Percentiles rank a stretch among this genome's conserved stretches.
Conservation (phyloP, 2,329 filamentous ascomycete genomes). For the Talaromyces sp. region DNA sequence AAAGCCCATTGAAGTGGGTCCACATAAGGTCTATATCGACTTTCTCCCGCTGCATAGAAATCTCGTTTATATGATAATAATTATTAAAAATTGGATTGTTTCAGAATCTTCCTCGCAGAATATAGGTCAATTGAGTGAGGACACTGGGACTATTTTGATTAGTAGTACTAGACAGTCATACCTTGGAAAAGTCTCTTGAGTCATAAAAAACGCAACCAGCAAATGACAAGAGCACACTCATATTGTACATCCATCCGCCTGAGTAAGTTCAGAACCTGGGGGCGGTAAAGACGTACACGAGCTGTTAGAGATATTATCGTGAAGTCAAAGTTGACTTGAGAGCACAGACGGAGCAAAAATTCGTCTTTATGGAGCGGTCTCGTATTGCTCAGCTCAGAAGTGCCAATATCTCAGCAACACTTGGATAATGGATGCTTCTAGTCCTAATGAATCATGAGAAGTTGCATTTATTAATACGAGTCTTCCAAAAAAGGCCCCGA, state of each 20-base stretch:
- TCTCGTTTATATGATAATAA: conserved; percentile 41
- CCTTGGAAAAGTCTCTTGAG: not conserved
- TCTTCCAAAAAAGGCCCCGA: not conserved
- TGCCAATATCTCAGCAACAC: not conserved
- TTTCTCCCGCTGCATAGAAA: conserved; percentile 40
- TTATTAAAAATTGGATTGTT: not conserved
- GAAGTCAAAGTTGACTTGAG: not conserved
- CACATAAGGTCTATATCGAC: too few species aligned
- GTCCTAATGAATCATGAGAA: not conserved
- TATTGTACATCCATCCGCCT: not conserved
- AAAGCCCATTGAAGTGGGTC: too few species aligned
- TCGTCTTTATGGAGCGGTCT: not conserved
- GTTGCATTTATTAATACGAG: not conserved
- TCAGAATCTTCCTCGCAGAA: not conserved
- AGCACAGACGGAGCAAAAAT: not conserved
- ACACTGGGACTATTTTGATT: not conserved
- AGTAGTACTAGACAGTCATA: not conserved
- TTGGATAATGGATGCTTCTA: not conserved
- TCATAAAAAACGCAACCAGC: not conserved
- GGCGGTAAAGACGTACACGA: not conserved
- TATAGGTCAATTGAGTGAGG: not conserved
- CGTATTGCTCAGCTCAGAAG: not conserved
- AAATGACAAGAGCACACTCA: not conserved
- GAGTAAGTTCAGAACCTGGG: not conserved
- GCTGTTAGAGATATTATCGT: not conserved